A percentile compares a stretch with the other conserved stretches of the same genome.
These are phyloP conservation scores for Colletotrichum godetiae DNA, from an alignment of 2,329 filamentous ascomycete genomes.

Conservation along the genomic window DNA sequence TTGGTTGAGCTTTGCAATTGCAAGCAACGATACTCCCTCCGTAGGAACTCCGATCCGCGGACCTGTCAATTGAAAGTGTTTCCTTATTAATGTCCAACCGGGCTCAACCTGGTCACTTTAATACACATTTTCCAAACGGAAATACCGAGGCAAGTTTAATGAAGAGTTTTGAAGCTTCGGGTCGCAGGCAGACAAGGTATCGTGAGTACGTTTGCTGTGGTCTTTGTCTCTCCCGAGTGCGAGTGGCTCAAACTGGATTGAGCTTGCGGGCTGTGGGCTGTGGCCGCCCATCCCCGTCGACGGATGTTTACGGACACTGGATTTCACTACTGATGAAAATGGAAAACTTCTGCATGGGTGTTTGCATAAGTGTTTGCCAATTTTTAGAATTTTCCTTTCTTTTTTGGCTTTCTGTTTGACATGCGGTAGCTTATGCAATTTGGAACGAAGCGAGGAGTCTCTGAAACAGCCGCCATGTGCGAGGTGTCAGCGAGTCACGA, in stretches of 20 bases:
- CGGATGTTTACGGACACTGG: too few relatives aligned
- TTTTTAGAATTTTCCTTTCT: neutral
- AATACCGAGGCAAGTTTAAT: neutral
- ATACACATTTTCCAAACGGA: neutral
- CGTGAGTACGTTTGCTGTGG: neutral
- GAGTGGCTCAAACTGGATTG: neutral
- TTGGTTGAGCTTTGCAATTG: neutral
- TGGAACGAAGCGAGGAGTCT: slow-evolving; percentile 25
- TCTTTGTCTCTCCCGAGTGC: neutral
- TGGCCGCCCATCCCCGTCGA: neutral
- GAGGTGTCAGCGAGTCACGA: neutral
- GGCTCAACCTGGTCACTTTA: neutral
- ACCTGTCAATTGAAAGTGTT: neutral
- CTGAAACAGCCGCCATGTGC: slow-evolving; percentile 31
- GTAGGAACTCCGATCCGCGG: too few relatives aligned
- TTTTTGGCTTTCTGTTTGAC: neutral
- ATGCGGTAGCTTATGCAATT: slow-evolving; percentile 5
- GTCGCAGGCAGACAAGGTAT: neutral
- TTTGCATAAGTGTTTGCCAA: neutral
- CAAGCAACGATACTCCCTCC: too few relatives aligned
- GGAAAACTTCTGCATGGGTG: neutral
- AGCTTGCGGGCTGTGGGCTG: neutral
- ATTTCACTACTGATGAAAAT: too few relatives aligned
- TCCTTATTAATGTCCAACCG: neutral
- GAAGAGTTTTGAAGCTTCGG: slow-evolving; percentile 11